Percentiles rank a stretch among this genome's conserved stretches.
Conservation (phyloP, 1,284 basidiomycete species). For the Trichosporon ovoides region DNA sequence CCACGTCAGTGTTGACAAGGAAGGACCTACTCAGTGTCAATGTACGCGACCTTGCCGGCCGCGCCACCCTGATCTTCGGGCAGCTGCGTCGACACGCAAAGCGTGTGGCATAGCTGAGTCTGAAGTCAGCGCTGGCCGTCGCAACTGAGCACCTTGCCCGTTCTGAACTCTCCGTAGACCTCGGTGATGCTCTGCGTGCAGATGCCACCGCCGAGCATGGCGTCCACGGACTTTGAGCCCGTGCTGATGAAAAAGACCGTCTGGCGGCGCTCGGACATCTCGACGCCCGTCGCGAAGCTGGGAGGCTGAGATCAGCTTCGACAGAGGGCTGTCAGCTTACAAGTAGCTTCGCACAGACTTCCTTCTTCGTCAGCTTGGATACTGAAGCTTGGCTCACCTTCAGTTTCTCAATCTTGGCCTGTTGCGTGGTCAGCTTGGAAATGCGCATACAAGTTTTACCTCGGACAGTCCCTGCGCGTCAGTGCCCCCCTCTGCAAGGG, state of each 20-base stretch:
- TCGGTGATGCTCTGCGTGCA: constrained; percentile 84
- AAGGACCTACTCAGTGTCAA: constrained; percentile 70
- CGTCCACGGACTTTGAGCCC: constrained; percentile 84
- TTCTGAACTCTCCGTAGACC: constrained; percentile 51
- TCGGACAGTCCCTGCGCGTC: constrained; percentile 39
- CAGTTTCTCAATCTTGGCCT: constrained; percentile 89
- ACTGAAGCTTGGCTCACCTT: constrained; percentile 55
- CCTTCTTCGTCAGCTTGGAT: constrained; percentile 52
- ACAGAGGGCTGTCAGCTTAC: constrained; percentile 47
- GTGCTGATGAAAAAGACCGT: constrained; percentile 74
- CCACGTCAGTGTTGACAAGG: constrained; percentile 13
- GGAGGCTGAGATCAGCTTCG: constrained; percentile 58
- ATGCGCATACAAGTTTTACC: constrained; percentile 12
- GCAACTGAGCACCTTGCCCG: constrained; percentile 56
- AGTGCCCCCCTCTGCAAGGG: too few species aligned
- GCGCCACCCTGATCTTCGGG: constrained; percentile 85
- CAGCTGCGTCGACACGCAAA: constrained; percentile 81
- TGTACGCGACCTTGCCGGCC: constrained; percentile 85
- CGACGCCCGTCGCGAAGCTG: constrained; percentile 80
- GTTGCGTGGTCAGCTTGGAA: background rate
- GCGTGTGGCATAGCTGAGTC: constrained; percentile 86
- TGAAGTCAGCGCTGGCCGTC: constrained; percentile 57
- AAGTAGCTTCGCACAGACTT: constrained; percentile 76
- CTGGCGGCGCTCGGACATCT: constrained; percentile 76
- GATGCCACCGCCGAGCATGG: constrained; percentile 77